Percentiles rank a stretch among this genome's conserved stretches.
Conservation (phyloP, 495 filamentous ascomycete genomes). For the Penicillium fimorum region DNA sequence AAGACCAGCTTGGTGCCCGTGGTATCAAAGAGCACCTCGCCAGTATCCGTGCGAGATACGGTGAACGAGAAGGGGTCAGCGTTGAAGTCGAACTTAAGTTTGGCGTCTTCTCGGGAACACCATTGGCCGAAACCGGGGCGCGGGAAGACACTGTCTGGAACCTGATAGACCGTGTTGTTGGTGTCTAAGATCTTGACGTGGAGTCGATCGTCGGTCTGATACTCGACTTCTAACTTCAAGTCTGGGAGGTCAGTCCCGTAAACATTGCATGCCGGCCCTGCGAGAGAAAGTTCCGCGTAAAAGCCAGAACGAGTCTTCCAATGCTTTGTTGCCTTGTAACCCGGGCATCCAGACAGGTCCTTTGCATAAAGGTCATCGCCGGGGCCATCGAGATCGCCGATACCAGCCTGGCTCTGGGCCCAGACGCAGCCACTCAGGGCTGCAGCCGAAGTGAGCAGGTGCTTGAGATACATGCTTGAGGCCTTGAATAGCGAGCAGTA, state of each 20-base stretch:
- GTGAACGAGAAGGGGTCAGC: slow-evolving; percentile 18
- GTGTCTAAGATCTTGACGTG: slow-evolving; percentile 52
- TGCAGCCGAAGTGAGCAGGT: slow-evolving; percentile 13
- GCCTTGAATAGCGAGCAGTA: neutral
- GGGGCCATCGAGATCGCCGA: slow-evolving; percentile 17
- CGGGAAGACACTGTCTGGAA: slow-evolving; percentile 57
- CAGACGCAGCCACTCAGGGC: slow-evolving; percentile 15
- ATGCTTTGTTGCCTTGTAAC: slow-evolving; percentile 49
- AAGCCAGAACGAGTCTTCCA: slow-evolving; percentile 26
- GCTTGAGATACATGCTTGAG: slow-evolving; percentile 16
- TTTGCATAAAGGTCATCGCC: slow-evolving; percentile 25
- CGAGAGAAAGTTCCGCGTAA: slow-evolving; percentile 37
- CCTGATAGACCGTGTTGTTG: slow-evolving; percentile 58
- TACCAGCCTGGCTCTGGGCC: slow-evolving; percentile 21
- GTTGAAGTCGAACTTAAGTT: slow-evolving; percentile 17
- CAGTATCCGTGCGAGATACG: slow-evolving; percentile 15
- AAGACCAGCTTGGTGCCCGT: slow-evolving; percentile 49
- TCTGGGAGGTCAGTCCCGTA: slow-evolving; percentile 54
- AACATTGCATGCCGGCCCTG: slow-evolving; percentile 50
- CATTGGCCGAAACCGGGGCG: slow-evolving; percentile 33
- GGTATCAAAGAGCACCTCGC: slow-evolving; percentile 49
- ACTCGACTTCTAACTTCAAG: slow-evolving; percentile 50
- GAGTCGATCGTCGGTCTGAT: slow-evolving; percentile 49
- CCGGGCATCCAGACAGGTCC: slow-evolving; percentile 41
- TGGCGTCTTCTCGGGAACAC: slow-evolving; percentile 11